Percentiles rank a stretch among this genome's conserved stretches.
phyloP scores from a whole-genome alignment of 2,329 filamentous ascomycete species.

The Beauveria varroae region DNA sequence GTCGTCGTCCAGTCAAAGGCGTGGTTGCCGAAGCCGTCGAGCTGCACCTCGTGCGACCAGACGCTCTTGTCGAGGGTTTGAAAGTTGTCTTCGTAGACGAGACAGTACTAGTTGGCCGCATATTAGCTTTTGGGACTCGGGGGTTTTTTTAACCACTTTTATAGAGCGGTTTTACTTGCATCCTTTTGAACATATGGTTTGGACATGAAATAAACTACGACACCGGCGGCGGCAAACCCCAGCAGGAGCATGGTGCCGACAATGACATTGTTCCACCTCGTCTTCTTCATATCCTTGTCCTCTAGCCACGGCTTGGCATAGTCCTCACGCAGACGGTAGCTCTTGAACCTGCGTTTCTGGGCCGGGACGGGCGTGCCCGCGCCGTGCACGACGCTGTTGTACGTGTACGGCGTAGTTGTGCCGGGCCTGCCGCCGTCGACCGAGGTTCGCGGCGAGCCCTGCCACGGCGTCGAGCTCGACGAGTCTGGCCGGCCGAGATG shows the following conservation, averaged over 20 bases:
- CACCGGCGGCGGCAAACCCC: conserved; percentile 26
- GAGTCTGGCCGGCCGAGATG: background rate
- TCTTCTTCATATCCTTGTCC: conserved; percentile 25
- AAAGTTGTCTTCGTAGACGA: conserved; percentile 44
- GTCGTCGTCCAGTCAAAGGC: conserved; percentile 48
- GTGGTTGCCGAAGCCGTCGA: conserved; percentile 39
- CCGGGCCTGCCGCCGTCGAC: background rate
- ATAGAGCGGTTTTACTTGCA: conserved; percentile 1
- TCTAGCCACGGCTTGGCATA: conserved; percentile 33
- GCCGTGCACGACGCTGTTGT: conserved; percentile 1
- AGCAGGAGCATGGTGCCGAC: conserved; percentile 24
- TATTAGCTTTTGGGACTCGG: no score
- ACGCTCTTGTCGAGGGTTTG: conserved; percentile 32
- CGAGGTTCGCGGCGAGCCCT: conserved; percentile 1
- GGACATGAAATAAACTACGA: conserved; percentile 25
- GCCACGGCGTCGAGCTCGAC: background rate
- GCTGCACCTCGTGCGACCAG: conserved; percentile 42
- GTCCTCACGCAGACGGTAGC: conserved; percentile 25
- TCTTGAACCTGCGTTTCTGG: conserved; percentile 21
- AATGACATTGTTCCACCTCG: conserved; percentile 28
- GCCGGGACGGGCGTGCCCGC: background rate
- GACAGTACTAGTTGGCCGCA: conserved; percentile 33
- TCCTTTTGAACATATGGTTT: conserved; percentile 19
- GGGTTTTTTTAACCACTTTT: no score
- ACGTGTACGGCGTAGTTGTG: conserved; percentile 2